Conservation (phyloP, 2,329 filamentous ascomycete genomes). For the Aspergillus uvarum region DNA sequence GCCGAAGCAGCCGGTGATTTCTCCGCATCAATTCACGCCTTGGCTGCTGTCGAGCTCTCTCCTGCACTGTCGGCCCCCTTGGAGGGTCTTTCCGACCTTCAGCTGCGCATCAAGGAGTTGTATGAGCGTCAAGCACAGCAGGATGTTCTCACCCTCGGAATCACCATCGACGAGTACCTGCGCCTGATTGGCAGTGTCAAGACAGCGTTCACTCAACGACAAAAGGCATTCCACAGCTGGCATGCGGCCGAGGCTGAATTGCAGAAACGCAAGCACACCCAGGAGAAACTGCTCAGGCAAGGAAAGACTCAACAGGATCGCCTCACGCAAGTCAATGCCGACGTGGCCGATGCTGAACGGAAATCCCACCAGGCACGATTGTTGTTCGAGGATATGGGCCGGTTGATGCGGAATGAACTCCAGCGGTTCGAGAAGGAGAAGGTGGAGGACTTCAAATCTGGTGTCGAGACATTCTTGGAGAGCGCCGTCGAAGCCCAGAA, state of each 20-base stretch:
- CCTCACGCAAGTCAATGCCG: conserved; percentile 84
- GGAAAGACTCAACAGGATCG: conserved; percentile 95
- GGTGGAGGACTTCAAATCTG: conserved; percentile 98
- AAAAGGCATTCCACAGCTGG: conserved; percentile 95
- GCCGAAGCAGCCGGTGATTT: conserved; percentile 93
- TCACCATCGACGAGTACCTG: conserved; percentile 98
- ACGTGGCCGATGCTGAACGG: conserved; percentile 91
- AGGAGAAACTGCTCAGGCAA: conserved; percentile 93
- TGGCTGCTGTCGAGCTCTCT: conserved; percentile 90
- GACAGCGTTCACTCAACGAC: conserved; percentile 84
- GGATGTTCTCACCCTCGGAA: conserved; percentile 91
- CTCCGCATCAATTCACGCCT: conserved; percentile 84
- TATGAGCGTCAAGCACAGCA: conserved; percentile 97
- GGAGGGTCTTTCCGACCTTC: conserved; percentile 87
- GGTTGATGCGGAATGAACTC: conserved; percentile 84
- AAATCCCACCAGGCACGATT: conserved; percentile 87
- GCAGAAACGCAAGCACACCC: conserved; percentile 80
- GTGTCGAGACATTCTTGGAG: conserved; percentile 95
- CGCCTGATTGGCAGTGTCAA: conserved; percentile 94
- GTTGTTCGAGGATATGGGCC: conserved; percentile 95
- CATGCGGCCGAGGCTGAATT: conserved; percentile 86
- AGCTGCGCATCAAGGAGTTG: conserved; percentile 88
- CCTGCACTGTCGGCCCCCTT: conserved; percentile 83
- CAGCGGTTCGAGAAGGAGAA: conserved; percentile 96
- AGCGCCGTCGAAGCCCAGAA: conserved; percentile 97